Percentiles rank a stretch among this genome's conserved stretches.
Evolutionary conservation across 192 early-diverging fungal species (phyloP).

Genomic region (Spinellus fusiger): DNA sequence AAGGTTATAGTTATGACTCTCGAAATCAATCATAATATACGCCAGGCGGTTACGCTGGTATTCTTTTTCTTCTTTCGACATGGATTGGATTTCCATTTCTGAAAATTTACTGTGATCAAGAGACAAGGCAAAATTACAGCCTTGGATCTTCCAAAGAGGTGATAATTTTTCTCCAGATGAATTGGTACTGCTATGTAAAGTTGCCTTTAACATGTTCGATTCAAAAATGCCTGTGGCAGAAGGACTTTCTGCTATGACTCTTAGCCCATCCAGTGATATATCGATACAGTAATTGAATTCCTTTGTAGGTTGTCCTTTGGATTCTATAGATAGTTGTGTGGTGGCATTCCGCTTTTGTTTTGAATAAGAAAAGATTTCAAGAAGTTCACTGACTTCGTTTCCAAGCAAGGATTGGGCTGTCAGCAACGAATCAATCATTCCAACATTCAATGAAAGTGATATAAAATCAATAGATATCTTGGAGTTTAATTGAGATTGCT

Average conservation of each 20-base stretch:
- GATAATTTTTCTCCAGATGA: not conserved
- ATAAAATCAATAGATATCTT: slow-evolving; percentile 51
- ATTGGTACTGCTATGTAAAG: slow-evolving; percentile 47
- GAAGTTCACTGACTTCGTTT: slow-evolving; percentile 67
- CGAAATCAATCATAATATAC: slow-evolving; percentile 58
- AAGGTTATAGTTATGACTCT: slow-evolving; percentile 47
- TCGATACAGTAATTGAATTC: slow-evolving; percentile 47
- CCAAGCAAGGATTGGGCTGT: slow-evolving; percentile 72
- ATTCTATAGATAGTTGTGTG: not conserved
- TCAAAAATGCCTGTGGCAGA: slow-evolving; percentile 50
- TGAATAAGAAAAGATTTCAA: slow-evolving; percentile 51
- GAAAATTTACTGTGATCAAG: slow-evolving; percentile 40
- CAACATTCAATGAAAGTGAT: slow-evolving; percentile 49
- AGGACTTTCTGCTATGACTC: slow-evolving; percentile 57
- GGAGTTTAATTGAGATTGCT: slow-evolving; percentile 38
- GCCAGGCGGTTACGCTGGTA: slow-evolving; percentile 47
- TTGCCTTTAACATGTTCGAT: slow-evolving; percentile 52
- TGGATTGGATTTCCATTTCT: slow-evolving; percentile 4
- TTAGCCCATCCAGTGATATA: slow-evolving; percentile 53
- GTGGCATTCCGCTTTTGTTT: slow-evolving; percentile 20
- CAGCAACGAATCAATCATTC: slow-evolving; percentile 72
- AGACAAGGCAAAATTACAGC: slow-evolving; percentile 52
- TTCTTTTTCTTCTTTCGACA: slow-evolving; percentile 32
- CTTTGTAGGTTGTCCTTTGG: not conserved
- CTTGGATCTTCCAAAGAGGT: slow-evolving; percentile 48